These are phyloP conservation scores for Pyrenophora tritici-repentis DNA, from an alignment of 2,329 filamentous ascomycete genomes.

Conservation along the genomic window DNA sequence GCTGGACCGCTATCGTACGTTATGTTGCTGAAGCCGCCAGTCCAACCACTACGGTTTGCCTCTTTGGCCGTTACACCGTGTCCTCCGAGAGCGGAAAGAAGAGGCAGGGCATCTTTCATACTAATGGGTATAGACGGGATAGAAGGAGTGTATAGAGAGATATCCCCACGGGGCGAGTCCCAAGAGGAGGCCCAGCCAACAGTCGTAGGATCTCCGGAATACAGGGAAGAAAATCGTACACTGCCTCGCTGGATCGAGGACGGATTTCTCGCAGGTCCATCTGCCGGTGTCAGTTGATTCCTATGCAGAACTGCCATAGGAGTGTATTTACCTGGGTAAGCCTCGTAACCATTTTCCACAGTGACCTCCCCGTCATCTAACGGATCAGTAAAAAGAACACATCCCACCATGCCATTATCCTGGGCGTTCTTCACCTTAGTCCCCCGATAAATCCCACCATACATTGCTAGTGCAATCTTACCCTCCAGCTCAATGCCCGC, in stretches of 20 bases:
- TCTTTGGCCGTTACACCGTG: conserved; percentile 65
- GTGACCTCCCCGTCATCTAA: conserved; percentile 52
- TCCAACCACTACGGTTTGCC: conserved; percentile 47
- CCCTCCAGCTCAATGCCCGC: conserved; percentile 52
- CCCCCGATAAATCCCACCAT: conserved; percentile 53
- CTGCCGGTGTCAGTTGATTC: conserved; percentile 44
- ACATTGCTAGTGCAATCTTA: conserved; percentile 55
- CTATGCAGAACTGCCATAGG: not conserved
- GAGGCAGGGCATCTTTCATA: conserved; percentile 76
- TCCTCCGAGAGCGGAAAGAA: conserved; percentile 81
- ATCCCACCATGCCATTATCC: conserved; percentile 51
- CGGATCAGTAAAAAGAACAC: conserved; percentile 53
- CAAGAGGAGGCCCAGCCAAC: conserved; percentile 79
- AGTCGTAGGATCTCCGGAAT: conserved; percentile 51
- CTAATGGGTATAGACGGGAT: conserved; percentile 90
- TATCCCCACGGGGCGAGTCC: conserved; percentile 67
- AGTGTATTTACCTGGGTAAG: conserved; percentile 43
- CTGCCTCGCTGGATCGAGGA: conserved; percentile 53
- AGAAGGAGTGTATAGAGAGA: conserved; percentile 60
- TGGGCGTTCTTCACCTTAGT: conserved; percentile 57
- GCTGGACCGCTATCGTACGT: conserved; percentile 51
- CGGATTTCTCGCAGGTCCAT: conserved; percentile 52
- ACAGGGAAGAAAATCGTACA: conserved; percentile 64
- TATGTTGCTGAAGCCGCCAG: conserved; percentile 41
- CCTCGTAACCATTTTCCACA: conserved; percentile 46